Evolutionary conservation across 1,284 basidiomycete species (phyloP), one percentile per base, ranked within the genome.

Genomic region (Flammula alnicola): DNA sequence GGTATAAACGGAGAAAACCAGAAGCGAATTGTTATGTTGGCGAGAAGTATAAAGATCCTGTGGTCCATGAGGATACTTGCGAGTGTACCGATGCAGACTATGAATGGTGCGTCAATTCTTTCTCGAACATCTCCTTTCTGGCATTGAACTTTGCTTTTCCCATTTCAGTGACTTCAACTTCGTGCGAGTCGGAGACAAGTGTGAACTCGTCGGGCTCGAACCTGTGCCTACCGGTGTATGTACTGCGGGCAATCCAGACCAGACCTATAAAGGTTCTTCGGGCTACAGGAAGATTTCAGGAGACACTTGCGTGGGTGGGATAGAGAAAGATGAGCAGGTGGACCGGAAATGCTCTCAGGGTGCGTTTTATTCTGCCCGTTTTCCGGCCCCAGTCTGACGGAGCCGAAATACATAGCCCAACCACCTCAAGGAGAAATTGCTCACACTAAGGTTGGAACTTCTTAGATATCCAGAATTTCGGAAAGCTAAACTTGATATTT

Each of bases 221-320:
- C 83, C 82, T 8, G 88, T 98, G 37, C 92, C 93, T 0, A 78
- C 85, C 0, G 91, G 85, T 3, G 77, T 86, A 0, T 99, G 97
- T 63, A 64, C 59, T 3, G 68, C 74, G 12, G 76, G 74, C 14
- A 75, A 77, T 45, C 70, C 79, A 0, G 77, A 80, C 8, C 76
- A 88, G 57, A 86, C 69, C 11, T 99, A 94, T 66, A 65, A 80
- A 65, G 96, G 94, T 0, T 97, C 95, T 0, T 95, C 92, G 11
- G 96, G 96, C 0, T 99, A 88, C 66, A 80, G 95, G 32, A 83
- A 88, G 63, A 94, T 99, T 48, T 95, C 97, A 1, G 96, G 97
- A 2, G 92, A 99, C 65, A 91, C 87, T 0, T 99, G 96, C 66
- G 78, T 80, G 41, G 75, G 76, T 12, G 88, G 88, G 4, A 53